A percentile compares a stretch with the other conserved stretches of the same genome.
Evolutionary conservation across 352 stramenopile species (phyloP).

Genomic region (Phytophthora palmivora): DNA sequence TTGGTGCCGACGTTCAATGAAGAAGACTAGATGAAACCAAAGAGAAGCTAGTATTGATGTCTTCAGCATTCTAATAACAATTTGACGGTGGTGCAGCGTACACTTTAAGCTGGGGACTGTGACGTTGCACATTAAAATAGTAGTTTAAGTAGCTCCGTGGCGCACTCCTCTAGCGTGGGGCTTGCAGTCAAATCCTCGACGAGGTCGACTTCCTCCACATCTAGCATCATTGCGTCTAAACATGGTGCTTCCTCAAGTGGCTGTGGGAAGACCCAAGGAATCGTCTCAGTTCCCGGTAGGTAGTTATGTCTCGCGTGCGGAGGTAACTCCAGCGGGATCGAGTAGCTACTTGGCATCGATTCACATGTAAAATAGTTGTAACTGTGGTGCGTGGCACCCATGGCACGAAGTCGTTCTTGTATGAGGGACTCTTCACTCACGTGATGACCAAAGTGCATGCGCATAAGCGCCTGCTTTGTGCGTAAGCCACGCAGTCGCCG

Average conservation of each 20-base stretch:
- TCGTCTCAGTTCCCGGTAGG: background rate
- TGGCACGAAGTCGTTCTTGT: constrained; percentile 60
- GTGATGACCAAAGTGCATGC: constrained; percentile 69
- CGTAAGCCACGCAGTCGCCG: constrained; percentile 64
- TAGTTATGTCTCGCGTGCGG: background rate
- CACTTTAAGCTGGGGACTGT: too few species aligned
- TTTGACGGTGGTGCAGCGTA: constrained; percentile 12
- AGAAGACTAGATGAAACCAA: constrained; percentile 10
- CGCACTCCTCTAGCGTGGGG: constrained; percentile 68
- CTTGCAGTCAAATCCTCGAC: constrained; percentile 41
- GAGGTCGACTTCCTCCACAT: constrained; percentile 21
- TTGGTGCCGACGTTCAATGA: too few species aligned
- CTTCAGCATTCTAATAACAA: constrained; percentile 21
- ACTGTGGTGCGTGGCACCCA: constrained; percentile 16
- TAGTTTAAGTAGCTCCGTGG: constrained; percentile 62
- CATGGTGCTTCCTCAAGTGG: constrained; percentile 8
- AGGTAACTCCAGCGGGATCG: background rate
- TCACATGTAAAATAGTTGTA: constrained; percentile 13
- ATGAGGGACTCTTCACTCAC: constrained; percentile 72
- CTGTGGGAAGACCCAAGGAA: constrained; percentile 10
- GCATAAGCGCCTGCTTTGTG: constrained; percentile 79
- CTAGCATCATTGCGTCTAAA: constrained; percentile 21
- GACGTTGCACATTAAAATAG: constrained; percentile 50
- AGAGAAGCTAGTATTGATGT: too few species aligned
- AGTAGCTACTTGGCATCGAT: constrained; percentile 10